Evolutionary conservation across 164 flowering plant genomes (phyloP).

Genomic region (Santalum album): DNA sequence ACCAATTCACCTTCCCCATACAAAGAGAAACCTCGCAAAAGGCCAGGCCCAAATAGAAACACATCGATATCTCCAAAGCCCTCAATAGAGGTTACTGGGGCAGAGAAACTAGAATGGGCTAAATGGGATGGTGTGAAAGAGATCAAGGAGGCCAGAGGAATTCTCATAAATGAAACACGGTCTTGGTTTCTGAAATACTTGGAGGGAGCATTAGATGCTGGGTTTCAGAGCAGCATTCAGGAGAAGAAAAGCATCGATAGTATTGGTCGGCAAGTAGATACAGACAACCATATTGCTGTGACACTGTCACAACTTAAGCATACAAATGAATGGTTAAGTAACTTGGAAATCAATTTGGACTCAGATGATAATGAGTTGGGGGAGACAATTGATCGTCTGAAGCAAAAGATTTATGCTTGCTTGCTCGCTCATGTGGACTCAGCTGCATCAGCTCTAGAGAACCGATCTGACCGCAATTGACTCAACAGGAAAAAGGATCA

Average conservation of each 20-base stretch:
- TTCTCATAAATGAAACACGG: slow-evolving; percentile 47
- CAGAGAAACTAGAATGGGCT: slow-evolving; percentile 72
- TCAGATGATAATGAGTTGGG: slow-evolving; percentile 25
- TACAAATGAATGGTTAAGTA: slow-evolving; percentile 76
- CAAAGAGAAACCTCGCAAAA: slow-evolving; percentile 28
- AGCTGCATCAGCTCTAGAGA: slow-evolving; percentile 70
- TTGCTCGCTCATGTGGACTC: slow-evolving; percentile 73
- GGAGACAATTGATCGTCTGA: slow-evolving; percentile 48
- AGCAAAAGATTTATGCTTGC: slow-evolving; percentile 65
- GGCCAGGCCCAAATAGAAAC: slow-evolving; percentile 14
- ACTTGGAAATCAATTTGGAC: slow-evolving; percentile 17
- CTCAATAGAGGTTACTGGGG: slow-evolving; percentile 23
- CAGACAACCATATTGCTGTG: slow-evolving; percentile 52
- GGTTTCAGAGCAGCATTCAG: slow-evolving; percentile 26
- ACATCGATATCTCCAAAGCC: slow-evolving; percentile 23
- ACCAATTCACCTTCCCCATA: slow-evolving; percentile 11
- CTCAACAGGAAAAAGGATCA: background rate
- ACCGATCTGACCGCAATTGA: slow-evolving; percentile 32
- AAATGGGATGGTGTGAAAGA: slow-evolving; percentile 49
- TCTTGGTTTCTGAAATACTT: slow-evolving; percentile 71
- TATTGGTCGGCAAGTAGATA: slow-evolving; percentile 20
- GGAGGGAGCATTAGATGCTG: slow-evolving; percentile 52
- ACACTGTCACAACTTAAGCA: slow-evolving; percentile 74
- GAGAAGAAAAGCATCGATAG: slow-evolving; percentile 39
- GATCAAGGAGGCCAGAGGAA: slow-evolving; percentile 36